Evolutionary conservation across 148 eudicot species (phyloP).

Genomic region (Chenopodium formosanum): DNA sequence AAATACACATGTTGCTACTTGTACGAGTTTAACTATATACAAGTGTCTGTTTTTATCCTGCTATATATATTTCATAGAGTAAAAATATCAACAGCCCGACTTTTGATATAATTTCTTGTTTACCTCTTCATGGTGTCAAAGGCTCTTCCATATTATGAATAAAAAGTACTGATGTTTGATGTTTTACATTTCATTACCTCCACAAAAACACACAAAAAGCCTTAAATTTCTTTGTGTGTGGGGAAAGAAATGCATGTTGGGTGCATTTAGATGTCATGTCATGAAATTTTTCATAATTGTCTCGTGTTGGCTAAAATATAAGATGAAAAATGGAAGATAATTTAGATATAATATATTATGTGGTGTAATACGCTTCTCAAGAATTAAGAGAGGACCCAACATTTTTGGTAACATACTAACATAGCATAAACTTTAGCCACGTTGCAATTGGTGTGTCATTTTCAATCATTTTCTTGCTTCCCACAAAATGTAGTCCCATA

Average conservation of each 20-base stretch:
- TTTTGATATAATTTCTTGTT: not conserved
- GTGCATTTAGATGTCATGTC: not conserved
- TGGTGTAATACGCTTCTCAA: not conserved
- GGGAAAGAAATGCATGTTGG: not conserved
- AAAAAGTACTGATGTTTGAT: not conserved
- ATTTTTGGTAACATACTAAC: not conserved
- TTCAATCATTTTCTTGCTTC: not conserved
- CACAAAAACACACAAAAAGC: not conserved
- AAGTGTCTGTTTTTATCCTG: too few species aligned
- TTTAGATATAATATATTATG: not conserved
- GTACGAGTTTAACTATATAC: too few species aligned
- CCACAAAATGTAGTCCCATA: not conserved
- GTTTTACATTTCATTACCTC: not conserved
- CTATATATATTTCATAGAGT: too few species aligned
- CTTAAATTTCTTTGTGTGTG: not conserved
- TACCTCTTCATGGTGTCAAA: not conserved
- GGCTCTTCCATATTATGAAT: not conserved
- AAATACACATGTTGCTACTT: too few species aligned
- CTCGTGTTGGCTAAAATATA: not conserved
- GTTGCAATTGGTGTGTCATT: not conserved
- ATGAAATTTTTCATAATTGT: not conserved
- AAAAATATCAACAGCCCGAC: too few species aligned
- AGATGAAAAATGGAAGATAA: not conserved
- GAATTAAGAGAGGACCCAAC: not conserved
- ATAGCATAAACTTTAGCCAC: not conserved